phyloP scores from a whole-genome alignment of 768 basidiomycete species.

The Lactarius evosmus region DNA sequence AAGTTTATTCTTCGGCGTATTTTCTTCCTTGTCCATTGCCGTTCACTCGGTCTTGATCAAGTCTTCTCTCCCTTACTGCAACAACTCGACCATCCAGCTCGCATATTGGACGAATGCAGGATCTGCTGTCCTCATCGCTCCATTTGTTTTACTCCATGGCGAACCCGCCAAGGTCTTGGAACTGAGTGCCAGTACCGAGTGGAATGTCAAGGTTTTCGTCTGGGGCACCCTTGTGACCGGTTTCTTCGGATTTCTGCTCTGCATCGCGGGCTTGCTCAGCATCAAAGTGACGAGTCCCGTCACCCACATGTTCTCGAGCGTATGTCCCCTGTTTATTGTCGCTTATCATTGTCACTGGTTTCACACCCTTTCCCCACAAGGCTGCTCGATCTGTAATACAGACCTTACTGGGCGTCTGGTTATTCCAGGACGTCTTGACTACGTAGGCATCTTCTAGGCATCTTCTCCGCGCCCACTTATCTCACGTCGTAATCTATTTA shows the following conservation, averaged over 20 bases:
- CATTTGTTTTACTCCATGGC: constrained; percentile 56
- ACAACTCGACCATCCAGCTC: constrained; percentile 68
- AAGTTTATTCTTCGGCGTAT: constrained; percentile 64
- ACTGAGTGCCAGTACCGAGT: constrained; percentile 40
- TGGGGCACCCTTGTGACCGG: constrained; percentile 71
- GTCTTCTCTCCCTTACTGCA: constrained; percentile 59
- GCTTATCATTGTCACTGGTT: neutral
- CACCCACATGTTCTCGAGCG: constrained; percentile 82
- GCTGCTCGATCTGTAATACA: constrained; percentile 82
- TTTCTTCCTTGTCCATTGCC: constrained; percentile 73
- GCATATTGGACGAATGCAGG: constrained; percentile 79
- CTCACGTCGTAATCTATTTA: constrained; percentile 4
- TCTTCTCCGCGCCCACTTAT: neutral
- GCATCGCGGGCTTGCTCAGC: constrained; percentile 72
- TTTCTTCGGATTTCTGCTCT: constrained; percentile 77
- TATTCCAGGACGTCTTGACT: constrained; percentile 73
- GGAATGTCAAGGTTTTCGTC: constrained; percentile 53
- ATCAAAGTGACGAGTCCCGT: constrained; percentile 82
- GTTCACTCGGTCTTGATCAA: constrained; percentile 76
- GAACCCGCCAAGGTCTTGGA: constrained; percentile 45
- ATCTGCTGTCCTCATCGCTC: constrained; percentile 60
- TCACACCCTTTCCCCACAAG: constrained; percentile 35
- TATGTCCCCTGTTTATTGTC: constrained; percentile 37
- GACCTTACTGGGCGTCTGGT: constrained; percentile 71
- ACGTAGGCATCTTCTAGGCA: constrained; percentile 41